A percentile compares a stretch with the other conserved stretches of the same genome.
These are phyloP conservation scores for Candida bentonensis DNA, from an alignment of 805 yeast species.

Conservation along the genomic window DNA sequence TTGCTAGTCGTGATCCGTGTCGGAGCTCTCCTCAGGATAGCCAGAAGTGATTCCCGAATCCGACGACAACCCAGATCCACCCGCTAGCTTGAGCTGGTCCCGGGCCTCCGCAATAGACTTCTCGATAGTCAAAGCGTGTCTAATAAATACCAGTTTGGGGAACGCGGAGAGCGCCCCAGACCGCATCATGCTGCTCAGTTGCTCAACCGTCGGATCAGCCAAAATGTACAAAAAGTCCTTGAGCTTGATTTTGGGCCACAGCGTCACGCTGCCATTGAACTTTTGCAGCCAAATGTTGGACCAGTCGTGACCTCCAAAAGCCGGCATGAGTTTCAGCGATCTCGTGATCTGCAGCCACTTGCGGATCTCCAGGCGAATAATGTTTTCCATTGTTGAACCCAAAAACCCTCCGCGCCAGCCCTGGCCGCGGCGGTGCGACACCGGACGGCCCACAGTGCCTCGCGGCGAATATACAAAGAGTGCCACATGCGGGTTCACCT, in stretches of 20 bases:
- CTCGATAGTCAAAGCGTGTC: constrained; percentile 52
- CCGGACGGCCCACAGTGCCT: constrained; percentile 73
- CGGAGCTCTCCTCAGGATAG: not conserved
- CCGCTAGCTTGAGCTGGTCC: not conserved
- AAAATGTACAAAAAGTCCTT: constrained; percentile 49
- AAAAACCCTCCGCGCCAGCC: constrained; percentile 67
- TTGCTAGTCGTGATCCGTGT: too few relatives aligned
- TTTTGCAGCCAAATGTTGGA: constrained; percentile 60
- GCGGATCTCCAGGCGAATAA: constrained; percentile 56
- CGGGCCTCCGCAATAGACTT: constrained; percentile 35
- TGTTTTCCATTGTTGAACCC: constrained; percentile 56
- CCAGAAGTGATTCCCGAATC: not conserved
- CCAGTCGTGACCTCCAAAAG: constrained; percentile 65
- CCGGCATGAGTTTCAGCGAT: constrained; percentile 53
- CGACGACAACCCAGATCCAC: not conserved
- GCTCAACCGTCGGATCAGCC: constrained; percentile 51
- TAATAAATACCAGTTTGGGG: constrained; percentile 52
- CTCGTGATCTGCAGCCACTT: constrained; percentile 62
- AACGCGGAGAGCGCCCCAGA: constrained; percentile 54
- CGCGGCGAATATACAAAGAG: constrained; percentile 64
- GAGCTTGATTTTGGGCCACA: constrained; percentile 55
- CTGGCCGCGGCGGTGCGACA: constrained; percentile 39
- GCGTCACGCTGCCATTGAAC: constrained; percentile 62
- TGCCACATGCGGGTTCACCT: constrained; percentile 71
- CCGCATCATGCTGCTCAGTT: constrained; percentile 38